These are phyloP conservation scores for Suhomyces ambrosiae DNA, from an alignment of 1,139 yeast genomes.

Conservation along the genomic window DNA sequence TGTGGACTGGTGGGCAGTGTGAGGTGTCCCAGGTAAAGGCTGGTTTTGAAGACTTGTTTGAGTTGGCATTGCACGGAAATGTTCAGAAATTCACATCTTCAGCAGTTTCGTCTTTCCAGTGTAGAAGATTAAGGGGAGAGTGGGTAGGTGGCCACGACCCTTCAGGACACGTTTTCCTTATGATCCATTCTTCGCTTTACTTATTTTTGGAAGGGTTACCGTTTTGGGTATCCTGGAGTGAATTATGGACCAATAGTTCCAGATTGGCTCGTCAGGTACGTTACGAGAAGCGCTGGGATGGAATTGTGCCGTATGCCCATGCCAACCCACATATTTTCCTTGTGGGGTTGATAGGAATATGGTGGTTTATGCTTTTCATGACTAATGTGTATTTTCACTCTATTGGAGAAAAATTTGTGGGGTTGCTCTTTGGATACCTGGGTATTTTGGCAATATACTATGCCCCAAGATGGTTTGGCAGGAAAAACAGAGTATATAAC, in stretches of 20 bases:
- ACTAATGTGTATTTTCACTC: slow-evolving; percentile 88
- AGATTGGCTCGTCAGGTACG: slow-evolving; percentile 1
- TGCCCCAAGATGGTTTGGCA: slow-evolving; percentile 24
- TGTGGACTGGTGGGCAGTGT: slow-evolving; percentile 84
- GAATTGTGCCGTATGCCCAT: slow-evolving; percentile 16
- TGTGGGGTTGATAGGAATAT: slow-evolving; percentile 50
- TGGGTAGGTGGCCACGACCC: slow-evolving; percentile 98
- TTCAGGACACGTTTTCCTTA: slow-evolving; percentile 85
- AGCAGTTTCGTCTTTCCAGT: slow-evolving; percentile 48
- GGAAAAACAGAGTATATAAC: not conserved
- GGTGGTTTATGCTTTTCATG: slow-evolving; percentile 89
- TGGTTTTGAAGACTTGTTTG: slow-evolving; percentile 11
- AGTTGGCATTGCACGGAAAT: slow-evolving; percentile 4
- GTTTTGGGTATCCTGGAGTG: slow-evolving; percentile 31
- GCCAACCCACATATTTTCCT: slow-evolving; percentile 49
- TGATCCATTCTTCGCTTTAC: slow-evolving; percentile 71
- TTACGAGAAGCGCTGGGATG: not conserved
- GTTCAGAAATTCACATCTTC: slow-evolving; percentile 16
- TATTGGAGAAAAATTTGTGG: slow-evolving; percentile 68
- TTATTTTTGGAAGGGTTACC: slow-evolving; percentile 66
- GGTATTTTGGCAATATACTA: slow-evolving; percentile 45
- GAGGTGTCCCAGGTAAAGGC: slow-evolving; percentile 17
- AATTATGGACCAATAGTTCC: slow-evolving; percentile 5
- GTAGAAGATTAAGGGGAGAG: slow-evolving; percentile 63
- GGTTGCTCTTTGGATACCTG: slow-evolving; percentile 60